Base-by-base conservation (phyloP, 805 yeast species). In the Cyberlindnera mrakii region DNA sequence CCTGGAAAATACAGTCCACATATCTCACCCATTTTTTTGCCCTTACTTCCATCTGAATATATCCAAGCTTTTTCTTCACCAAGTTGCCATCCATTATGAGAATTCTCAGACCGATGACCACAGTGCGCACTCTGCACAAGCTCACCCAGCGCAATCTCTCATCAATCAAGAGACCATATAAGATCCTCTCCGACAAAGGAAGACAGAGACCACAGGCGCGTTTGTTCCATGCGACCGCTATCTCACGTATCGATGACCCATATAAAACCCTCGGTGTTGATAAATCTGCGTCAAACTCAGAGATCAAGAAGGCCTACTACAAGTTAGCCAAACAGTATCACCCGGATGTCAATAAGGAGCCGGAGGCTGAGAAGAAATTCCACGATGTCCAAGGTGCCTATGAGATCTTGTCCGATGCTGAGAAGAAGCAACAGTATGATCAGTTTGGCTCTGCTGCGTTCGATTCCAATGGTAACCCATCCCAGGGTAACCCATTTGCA, bases 271-370 rank as follows among this genome's bases (percentile, higher is more conserved):
- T 93, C 35, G 98, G 98, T 4, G 86, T 93, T 25, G 77, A 75
- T 23, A 77, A 75, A 48, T 61, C 60, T 41, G 93, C 99, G 0
- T 73, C 82, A 13, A 68, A 82, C 7, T 74, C 86, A n/a, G 95
- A 89, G 17, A 93, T 93, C 66, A 93, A 93, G 65, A 90, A 90
- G 64, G 91, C 96, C 3, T 93, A 93, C 67, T 89, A 89, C 62
- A 83, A 88, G 58, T 70, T 93, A 50, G 99, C 97, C 14, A 93
- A 93, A 64, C 77, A 91, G 62, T 89, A 71, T 64, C 99, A 93
- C 64, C 99, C 99, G 0, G 99, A 93, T 68, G 86, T 93, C 36
- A 93, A 91, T 64, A 93, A 91, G 64, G 96, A 86, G 50, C 76
- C 78, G 20, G 91, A 77, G 16, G 93, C 98, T 0, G 96, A 91